A percentile compares a stretch with the other conserved stretches of the same genome.
Conservation (phyloP, 75 land plant genomes). For the Pinus tabuliformis region DNA sequence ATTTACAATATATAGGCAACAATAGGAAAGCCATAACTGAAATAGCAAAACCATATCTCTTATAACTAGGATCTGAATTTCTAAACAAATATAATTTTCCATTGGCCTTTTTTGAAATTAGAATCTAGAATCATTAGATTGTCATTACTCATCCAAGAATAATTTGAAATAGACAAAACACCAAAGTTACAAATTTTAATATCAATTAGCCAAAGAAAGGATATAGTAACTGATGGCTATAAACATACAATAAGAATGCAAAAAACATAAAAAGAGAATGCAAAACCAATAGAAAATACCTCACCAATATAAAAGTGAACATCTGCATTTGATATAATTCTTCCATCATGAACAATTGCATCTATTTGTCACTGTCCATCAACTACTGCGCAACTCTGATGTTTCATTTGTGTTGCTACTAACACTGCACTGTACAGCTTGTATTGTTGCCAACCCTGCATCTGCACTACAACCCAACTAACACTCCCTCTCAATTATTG, state of each 20-base stretch:
- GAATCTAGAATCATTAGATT: background rate
- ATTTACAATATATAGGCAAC: background rate
- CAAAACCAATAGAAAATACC: conserved; percentile 25
- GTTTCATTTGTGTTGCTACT: no score
- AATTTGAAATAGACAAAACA: background rate
- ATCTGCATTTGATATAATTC: conserved; percentile 84
- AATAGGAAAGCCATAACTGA: background rate
- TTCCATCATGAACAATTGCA: no score
- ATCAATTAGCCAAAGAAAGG: background rate
- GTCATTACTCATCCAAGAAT: background rate
- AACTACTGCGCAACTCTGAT: no score
- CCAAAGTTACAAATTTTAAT: background rate
- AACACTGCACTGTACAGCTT: no score
- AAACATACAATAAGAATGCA: background rate
- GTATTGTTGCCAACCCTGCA: no score
- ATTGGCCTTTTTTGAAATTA: no score
- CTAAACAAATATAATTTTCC: background rate
- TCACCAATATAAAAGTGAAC: conserved; percentile 87
- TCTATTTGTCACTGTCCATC: no score
- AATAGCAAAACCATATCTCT: background rate
- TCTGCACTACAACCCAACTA: no score
- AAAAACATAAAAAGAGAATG: background rate
- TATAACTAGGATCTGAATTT: background rate
- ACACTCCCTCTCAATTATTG: no score
- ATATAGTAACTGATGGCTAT: background rate